Base-by-base conservation (phyloP, 2,329 filamentous ascomycete species). In the Claviceps sp. region DNA sequence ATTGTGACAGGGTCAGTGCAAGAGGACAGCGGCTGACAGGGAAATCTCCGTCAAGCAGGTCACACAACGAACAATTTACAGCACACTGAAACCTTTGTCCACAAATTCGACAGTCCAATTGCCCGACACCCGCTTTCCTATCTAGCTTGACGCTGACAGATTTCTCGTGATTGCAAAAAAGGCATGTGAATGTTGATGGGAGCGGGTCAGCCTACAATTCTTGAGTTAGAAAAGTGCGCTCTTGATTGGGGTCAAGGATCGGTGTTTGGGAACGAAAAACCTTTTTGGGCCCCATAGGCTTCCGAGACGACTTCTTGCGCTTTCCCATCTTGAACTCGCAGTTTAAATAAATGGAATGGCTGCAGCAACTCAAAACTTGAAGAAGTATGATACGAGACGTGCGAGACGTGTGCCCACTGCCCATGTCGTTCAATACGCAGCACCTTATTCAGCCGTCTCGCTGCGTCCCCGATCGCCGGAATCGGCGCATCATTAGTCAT, bases 101-200 rank as follows among this genome's bases (percentile, higher is more conserved):
- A 68, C 93, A 98, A 50, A 95, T 81, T 66, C 91, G 95, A 73
- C 93, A 98, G 54, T 84, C 81, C 26, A 98, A 75, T 55, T 86
- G 81, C 47, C 91, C 93, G 40, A 95, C 78, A 50, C 89, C 89
- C 30, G 82, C 75, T 67, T 97, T 97, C 76, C 95, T 95, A 66
- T 98, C 89, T 49, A 98, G 77, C 69, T 94, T 93, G 59, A 96
- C 87, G 30, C 81, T 78, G 50, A 98, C 87, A 0, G 90, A 88
- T 59, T 89, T 93, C 66, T 97, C 93, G 70, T 97, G 90, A 68
- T 96, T 97, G 76, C 93, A 98, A 72, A 98, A 98, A 46, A 98
- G 82, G 66, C 93, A 98, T 53, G 90, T 88, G 69, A 98, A 98
- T n/a, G 81, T 80, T 2, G 87, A 90, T 3, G 85, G 77, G 17